Evolutionary conservation across 345 rosid species (phyloP), one percentile per base, ranked within the genome.

Genomic region (Adansonia digitata): DNA sequence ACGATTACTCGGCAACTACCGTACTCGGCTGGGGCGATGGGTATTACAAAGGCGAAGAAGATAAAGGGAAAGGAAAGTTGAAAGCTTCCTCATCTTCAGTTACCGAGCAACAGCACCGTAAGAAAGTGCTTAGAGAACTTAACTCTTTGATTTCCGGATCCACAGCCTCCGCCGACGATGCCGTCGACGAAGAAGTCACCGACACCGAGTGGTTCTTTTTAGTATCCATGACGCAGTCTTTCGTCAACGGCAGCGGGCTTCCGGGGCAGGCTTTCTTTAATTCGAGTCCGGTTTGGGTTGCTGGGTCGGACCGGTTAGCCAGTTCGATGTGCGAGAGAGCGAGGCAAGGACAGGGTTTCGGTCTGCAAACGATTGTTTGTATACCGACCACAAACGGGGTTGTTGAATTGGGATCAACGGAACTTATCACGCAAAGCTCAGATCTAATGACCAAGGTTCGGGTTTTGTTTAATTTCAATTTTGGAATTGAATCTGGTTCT

Each of bases 121-220:
- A 84, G 64, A 85, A 86, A 71, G 94, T 94, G n/a, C 84, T 94
- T 53, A 79, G 97, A 6, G 91, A 94, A 49, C 95, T 94, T 20
- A 94, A 94, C 77, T 80, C 97, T 13, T 74, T 94, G 79, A 91
- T 94, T 40, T 84, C 95, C 11, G 98, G 99, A 61, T 69, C 91
- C 18, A 42, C 78, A 2, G 39, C 84, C 24, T 26, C 84, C 70
- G 2, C 85, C 39, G 91, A 91, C 45, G 86, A 90, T 29, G 89
- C 92, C 10, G 86, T 88, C 14, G 97, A 92, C 60, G 97, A 94
- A 71, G 97, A 94, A 69, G 97, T 94, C 56, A 88, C 97, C 11
- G 98, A 94, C 67, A 88, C 98, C 0, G 99, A 95, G 81, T 93
- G 99, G 99, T 95, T 95, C 85, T 95, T 91, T 72, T 83, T 95